Evolutionary conservation across 164 flowering plant genomes (phyloP).

Genomic region (Nelumbo lutea): DNA sequence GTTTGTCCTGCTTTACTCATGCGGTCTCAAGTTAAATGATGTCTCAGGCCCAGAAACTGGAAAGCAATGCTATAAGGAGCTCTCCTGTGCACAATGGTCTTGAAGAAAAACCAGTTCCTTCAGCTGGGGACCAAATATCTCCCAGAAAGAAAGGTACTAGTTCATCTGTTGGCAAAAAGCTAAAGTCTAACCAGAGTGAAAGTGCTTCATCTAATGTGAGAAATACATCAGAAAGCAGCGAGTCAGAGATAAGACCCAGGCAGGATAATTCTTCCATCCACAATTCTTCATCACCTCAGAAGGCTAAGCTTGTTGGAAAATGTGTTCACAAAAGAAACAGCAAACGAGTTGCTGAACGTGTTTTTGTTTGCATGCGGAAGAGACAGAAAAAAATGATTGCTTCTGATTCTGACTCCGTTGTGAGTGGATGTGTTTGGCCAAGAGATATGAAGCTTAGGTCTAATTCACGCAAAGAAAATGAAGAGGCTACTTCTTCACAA

Average conservation of each 20-base stretch:
- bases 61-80: slow-evolving; percentile 27
- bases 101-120: slow-evolving; percentile 39
- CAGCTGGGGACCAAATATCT: slow-evolving; percentile 30
- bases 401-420: slow-evolving; percentile 71
- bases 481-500: slow-evolving; percentile 50
- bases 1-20: not conserved
- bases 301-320: slow-evolving; percentile 42
- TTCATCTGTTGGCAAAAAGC: slow-evolving; percentile 34
- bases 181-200: slow-evolving; percentile 68
- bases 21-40: slow-evolving; percentile 5
- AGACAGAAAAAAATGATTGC: slow-evolving; percentile 62
- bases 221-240: slow-evolving; percentile 67
- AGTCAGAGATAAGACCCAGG: slow-evolving; percentile 54
- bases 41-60: slow-evolving; percentile 49
- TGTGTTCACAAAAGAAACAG: slow-evolving; percentile 52
- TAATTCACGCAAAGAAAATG: slow-evolving; percentile 51
- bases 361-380: slow-evolving; percentile 53
- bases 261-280: slow-evolving; percentile 30
- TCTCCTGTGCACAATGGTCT: slow-evolving; percentile 29
- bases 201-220: slow-evolving; percentile 79
- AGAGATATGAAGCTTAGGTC: slow-evolving; percentile 56
- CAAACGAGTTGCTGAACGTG: slow-evolving; percentile 78
- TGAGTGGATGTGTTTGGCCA: slow-evolving; percentile 37
- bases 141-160: slow-evolving; percentile 41
- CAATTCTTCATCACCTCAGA: slow-evolving; percentile 36